These are phyloP conservation scores for Adansonia gregorii DNA, from an alignment of 441 rosid species.

Conservation along the genomic window DNA sequence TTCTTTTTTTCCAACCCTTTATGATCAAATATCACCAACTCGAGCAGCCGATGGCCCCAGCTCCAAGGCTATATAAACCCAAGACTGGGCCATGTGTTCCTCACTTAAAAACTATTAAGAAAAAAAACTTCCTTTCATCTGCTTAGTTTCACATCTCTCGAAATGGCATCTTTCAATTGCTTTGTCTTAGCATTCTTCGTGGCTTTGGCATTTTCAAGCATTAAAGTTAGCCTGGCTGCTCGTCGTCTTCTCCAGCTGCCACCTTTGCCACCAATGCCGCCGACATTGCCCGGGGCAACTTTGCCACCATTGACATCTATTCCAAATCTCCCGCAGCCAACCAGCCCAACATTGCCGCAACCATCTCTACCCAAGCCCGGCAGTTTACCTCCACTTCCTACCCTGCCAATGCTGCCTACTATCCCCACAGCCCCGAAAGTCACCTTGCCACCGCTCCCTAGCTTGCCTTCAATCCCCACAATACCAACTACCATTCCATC, in stretches of 20 bases:
- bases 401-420: neutral
- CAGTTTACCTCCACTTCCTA: constrained; percentile 30
- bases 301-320: constrained; percentile 24
- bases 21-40: constrained; percentile 1
- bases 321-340: constrained; percentile 21
- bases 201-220: constrained; percentile 28
- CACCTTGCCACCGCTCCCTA: constrained; percentile 34
- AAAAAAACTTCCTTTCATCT: neutral
- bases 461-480: constrained; percentile 32
- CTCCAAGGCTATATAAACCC: neutral
- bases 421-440: constrained; percentile 27
- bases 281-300: constrained; percentile 20
- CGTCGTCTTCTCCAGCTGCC: constrained; percentile 35
- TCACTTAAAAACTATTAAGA: neutral
- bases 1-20: neutral
- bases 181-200: constrained; percentile 24
- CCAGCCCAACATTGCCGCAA: constrained; percentile 22
- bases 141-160: neutral
- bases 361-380: constrained; percentile 28
- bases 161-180: constrained; percentile 26
- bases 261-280: neutral
- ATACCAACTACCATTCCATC: constrained; percentile 26
- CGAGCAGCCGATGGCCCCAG: neutral
- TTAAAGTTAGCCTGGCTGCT: constrained; percentile 3
- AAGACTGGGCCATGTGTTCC: neutral